Base-by-base conservation (phyloP, 352 stramenopile species). In the Plasmopara muralis region DNA sequence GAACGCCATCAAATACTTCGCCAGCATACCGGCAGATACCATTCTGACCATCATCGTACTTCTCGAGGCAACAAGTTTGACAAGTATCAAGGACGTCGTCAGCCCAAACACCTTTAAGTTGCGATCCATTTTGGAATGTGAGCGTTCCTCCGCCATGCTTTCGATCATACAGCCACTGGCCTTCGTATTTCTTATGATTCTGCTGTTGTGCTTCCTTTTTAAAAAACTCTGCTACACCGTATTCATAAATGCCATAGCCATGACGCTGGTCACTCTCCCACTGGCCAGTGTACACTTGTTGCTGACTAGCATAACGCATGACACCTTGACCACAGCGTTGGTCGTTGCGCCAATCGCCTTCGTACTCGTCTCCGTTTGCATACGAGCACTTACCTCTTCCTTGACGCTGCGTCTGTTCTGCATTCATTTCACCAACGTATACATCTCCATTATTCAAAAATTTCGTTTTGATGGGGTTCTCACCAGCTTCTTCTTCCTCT, bases 381-480 rank as follows among this genome's bases (percentile, higher is more conserved):
- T 80, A 89, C 29, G 68, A 64, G 53, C 81, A 92, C 16, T 73
- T 83, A 12, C 78, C 81, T 33, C 72, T 77, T 0, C 81, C 78
- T 12, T 87, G 74, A 4, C 76, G 78, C 15, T 57, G 46, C n/a
- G 48, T 63, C 30, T 62, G 47, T 31, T 44, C 46, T 28, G 49
- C 9, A 25, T 80, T 67, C 60, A 87, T 75, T 58, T 89, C 70
- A 1, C 81, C 81, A 2, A 83, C 69, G 54, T 91, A 91, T 20
- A 82, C 70, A 43, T 89, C 74, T 14, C 77, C 81, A 53, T 83
- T 87, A 8, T 64, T 62, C 47, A 73, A 72, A 0, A 50, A 56
- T 30, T 25, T 25, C 20, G 20, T 25, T 3, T 25, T 25, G 20
- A 25, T 25, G 3, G 20, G 20, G 20, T 25, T 25, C 20, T 25